Conservation (phyloP, 2,329 filamentous ascomycete genomes). For the Alternaria tenuissima region DNA sequence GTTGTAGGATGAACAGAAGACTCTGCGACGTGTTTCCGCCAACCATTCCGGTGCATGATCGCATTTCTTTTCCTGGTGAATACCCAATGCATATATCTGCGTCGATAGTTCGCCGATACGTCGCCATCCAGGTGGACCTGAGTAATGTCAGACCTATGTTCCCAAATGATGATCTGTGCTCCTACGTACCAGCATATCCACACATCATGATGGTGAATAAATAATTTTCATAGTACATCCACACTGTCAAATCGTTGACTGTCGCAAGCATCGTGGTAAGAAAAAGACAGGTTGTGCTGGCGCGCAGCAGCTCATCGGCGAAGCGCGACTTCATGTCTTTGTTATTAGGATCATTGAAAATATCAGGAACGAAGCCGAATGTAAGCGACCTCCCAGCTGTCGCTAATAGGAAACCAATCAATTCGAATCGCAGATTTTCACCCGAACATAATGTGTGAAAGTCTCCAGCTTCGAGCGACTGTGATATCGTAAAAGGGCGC, state of each 20-base stretch:
- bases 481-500: constrained; percentile 36
- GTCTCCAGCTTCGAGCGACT: constrained; percentile 37
- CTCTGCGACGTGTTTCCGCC: constrained; percentile 36
- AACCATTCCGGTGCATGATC: constrained; percentile 39
- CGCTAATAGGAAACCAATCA: constrained; percentile 50
- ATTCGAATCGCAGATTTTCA: constrained; percentile 50
- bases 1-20: constrained; percentile 42
- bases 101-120: constrained; percentile 43
- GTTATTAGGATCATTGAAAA: constrained; percentile 28
- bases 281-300: constrained; percentile 50
- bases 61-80: constrained; percentile 42
- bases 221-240: constrained; percentile 49
- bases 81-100: constrained; percentile 43
- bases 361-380: constrained; percentile 34
- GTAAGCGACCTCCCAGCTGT: constrained; percentile 47
- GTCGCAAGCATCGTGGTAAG: constrained; percentile 51
- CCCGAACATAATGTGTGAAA: constrained; percentile 53
- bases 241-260: constrained; percentile 50
- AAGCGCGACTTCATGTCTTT: constrained; percentile 31
- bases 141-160: not conserved
- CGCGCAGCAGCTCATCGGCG: constrained; percentile 42
- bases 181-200: constrained; percentile 48
- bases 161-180: too few species aligned
- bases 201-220: constrained; percentile 48
- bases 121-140: constrained; percentile 43